Base-by-base conservation (phyloP, 108 stramenopile genomes). In the Conticribra weissflogii region DNA sequence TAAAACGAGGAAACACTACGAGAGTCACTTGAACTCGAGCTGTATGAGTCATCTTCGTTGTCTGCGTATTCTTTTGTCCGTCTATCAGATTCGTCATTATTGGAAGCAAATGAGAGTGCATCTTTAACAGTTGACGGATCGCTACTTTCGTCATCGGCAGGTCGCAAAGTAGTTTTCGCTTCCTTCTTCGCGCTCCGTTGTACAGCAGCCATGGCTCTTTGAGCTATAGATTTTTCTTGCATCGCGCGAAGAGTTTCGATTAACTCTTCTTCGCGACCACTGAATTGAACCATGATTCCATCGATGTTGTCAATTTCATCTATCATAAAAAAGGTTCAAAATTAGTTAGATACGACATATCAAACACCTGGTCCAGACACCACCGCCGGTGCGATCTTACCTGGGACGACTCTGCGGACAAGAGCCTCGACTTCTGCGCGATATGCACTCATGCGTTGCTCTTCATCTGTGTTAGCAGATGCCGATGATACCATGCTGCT, bases 291-390 rank as follows among this genome's bases (percentile, higher is more conserved):
- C 86, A 95, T 88, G 81, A 95, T 95, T 68, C 89, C 90, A 54
- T 95, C 91, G 23, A 95, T 76, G 71, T 95, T 95, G 68, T 90
- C 90, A 19, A 89, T 81, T 68, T 95, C 93, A 59, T 95, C 93
- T 41, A 12, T 9, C 5, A 41, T 41, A 12, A 41, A 41, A 41
- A 41, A 12, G 5, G 36, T 41, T n/a, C 36, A 41, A 41, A 41
- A 41, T 9, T n/a, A n/a, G n/a, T n/a, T n/a, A n/a, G n/a, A n/a
- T n/a, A n/a, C n/a, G n/a, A n/a, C n/a, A n/a, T n/a, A n/a, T n/a
- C n/a, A n/a, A n/a, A n/a, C n/a, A n/a, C n/a, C n/a, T n/a, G n/a
- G n/a, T n/a, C n/a, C n/a, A n/a, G n/a, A n/a, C n/a, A n/a, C n/a
- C n/a, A n/a, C n/a, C n/a, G n/a, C n/a, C n/a, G n/a, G n/a, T n/a